A percentile compares a stretch with the other conserved stretches of the same genome.
Conservation (phyloP, 2,329 filamentous ascomycete species). For the Fusarium sarcochroum region DNA sequence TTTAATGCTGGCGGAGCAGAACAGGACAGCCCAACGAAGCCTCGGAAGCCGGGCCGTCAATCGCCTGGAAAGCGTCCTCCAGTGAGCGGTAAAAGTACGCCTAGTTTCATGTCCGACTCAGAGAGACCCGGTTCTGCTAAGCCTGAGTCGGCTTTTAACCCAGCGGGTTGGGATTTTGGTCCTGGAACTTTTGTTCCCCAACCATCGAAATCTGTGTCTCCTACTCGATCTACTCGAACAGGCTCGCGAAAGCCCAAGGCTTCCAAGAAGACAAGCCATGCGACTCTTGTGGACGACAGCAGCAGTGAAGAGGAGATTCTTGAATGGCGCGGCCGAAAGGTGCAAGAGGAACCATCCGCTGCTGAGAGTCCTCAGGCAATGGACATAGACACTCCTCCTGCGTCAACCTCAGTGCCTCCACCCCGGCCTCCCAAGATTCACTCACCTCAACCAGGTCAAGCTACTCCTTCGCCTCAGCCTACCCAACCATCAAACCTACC, state of each 20-base stretch:
- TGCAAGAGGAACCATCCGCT: conserved; percentile 46
- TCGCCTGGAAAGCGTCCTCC: conserved; percentile 55
- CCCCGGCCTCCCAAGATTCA: conserved; percentile 38
- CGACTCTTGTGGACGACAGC: conserved; percentile 63
- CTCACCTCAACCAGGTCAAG: conserved; percentile 27
- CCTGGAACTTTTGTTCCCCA: conserved; percentile 68
- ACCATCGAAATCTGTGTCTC: conserved; percentile 59
- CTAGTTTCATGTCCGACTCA: conserved; percentile 42
- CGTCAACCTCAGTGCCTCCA: conserved; percentile 36
- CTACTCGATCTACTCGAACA: conserved; percentile 59
- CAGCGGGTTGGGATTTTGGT: conserved; percentile 70
- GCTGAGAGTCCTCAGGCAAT: conserved; percentile 70
- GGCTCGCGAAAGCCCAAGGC: conserved; percentile 73
- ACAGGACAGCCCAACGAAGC: conserved; percentile 44
- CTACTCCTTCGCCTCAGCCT: conserved; percentile 29
- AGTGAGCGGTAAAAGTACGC: conserved; percentile 41
- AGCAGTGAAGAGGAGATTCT: conserved; percentile 60
- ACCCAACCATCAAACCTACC: conserved; percentile 9
- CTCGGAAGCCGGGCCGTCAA: conserved; percentile 58
- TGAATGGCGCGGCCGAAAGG: conserved; percentile 54
- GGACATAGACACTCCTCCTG: conserved; percentile 72
- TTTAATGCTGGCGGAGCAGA: conserved; percentile 66
- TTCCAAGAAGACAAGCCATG: conserved; percentile 64
- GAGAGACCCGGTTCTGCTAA: conserved; percentile 47
- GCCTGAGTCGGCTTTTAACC: conserved; percentile 60